Conservation (phyloP, 140 eudicot species). For the Ambrosia hybrid region DNA sequence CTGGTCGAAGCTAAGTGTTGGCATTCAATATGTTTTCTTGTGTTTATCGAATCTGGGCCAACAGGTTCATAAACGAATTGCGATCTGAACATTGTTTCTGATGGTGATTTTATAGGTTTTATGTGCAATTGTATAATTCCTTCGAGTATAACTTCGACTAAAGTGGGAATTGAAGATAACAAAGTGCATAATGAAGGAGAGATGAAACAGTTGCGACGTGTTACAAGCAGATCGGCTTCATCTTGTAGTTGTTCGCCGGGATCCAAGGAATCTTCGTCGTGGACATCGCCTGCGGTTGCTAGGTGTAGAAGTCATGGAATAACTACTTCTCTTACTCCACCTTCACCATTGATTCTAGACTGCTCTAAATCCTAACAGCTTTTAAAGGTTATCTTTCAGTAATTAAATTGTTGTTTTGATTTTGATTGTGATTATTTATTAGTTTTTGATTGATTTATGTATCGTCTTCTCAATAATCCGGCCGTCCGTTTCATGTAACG, state of each 20-base stretch:
- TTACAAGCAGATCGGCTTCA: conserved; percentile 35
- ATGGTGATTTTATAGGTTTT: conserved; percentile 42
- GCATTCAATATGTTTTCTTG: too few species aligned
- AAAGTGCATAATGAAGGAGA: conserved; percentile 46
- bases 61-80: background rate
- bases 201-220: conserved; percentile 45
- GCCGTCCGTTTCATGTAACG: too few species aligned
- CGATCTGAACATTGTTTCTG: background rate
- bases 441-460: conserved; percentile 31
- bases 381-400: background rate
- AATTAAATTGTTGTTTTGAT: background rate
- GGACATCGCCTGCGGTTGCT: conserved; percentile 13
- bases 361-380: conserved; percentile 37
- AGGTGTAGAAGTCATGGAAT: conserved; percentile 26
- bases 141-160: conserved; percentile 22
- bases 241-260: conserved; percentile 40
- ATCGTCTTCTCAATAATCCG: background rate
- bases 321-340: conserved; percentile 38
- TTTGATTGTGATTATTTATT: background rate
- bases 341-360: conserved; percentile 47
- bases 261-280: conserved; percentile 24
- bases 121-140: conserved; percentile 76
- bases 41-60: too few species aligned
- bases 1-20: too few species aligned
- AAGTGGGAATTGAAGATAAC: background rate